Percentiles rank a stretch among this genome's conserved stretches.
Evolutionary conservation across 768 basidiomycete genomes (phyloP).

Genomic region (Lenzites betulinus): DNA sequence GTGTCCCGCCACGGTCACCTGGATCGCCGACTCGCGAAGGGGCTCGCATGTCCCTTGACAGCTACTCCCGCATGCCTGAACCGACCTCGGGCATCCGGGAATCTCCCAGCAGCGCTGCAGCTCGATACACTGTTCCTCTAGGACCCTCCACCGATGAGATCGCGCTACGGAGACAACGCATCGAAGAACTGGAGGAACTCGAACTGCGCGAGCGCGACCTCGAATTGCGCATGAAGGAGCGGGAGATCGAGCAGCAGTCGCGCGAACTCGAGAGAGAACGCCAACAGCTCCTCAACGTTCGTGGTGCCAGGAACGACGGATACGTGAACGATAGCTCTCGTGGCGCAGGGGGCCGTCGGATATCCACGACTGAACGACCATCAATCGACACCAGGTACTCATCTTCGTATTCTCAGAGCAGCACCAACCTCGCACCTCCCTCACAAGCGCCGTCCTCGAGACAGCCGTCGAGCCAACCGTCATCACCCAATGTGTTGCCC

Average conservation of each 20-base stretch:
- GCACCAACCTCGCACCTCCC: constrained; percentile 45
- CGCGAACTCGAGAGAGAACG: constrained; percentile 63
- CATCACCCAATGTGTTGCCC: constrained; percentile 26
- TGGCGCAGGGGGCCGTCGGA: constrained; percentile 28
- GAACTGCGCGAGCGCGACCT: constrained; percentile 59
- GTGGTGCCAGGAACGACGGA: constrained; percentile 31
- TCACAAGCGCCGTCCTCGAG: constrained; percentile 16
- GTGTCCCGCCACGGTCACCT: constrained; percentile 42
- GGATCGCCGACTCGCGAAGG: constrained; percentile 38
- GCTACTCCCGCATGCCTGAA: constrained; percentile 14
- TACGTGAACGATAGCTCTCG: constrained; percentile 34
- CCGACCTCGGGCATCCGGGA: constrained; percentile 1
- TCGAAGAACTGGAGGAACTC: constrained; percentile 53
- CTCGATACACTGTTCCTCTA: constrained; percentile 6
- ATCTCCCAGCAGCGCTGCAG: background rate
- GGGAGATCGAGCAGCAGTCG: constrained; percentile 49
- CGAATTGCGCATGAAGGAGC: constrained; percentile 41
- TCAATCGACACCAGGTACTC: constrained; percentile 20
- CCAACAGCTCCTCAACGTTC: constrained; percentile 41
- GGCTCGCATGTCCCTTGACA: constrained; percentile 16
- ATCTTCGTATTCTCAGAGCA: constrained; percentile 42
- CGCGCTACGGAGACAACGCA: constrained; percentile 41
- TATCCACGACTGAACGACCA: constrained; percentile 19
- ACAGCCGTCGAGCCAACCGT: constrained; percentile 28
- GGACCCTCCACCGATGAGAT: constrained; percentile 32